phyloP scores from a whole-genome alignment of 306 rosid genomes.

The Vachellia pachyceras region DNA sequence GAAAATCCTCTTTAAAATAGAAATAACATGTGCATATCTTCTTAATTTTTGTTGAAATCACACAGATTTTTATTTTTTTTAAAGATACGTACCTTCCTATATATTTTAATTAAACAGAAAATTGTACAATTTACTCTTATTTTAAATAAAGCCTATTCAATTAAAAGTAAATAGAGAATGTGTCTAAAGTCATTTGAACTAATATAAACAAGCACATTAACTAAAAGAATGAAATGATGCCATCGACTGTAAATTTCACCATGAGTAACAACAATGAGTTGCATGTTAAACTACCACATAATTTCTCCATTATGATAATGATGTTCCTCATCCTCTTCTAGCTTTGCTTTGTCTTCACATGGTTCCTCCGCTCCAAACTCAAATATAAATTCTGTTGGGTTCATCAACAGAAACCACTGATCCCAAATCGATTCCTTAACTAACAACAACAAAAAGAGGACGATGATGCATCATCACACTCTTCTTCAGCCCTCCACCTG shows the following conservation, averaged over 20 bases:
- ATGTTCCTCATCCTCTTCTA: background rate
- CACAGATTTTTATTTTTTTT: no score
- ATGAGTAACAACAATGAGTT: background rate
- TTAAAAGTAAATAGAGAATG: background rate
- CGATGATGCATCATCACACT: conserved; percentile 44
- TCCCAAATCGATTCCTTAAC: background rate
- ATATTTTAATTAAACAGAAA: no score
- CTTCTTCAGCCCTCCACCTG: conserved; percentile 40
- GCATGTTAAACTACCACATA: background rate
- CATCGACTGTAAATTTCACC: no score
- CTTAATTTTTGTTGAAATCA: no score
- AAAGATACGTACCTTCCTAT: no score
- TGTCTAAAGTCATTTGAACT: background rate
- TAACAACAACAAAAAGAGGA: background rate
- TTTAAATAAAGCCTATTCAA: background rate
- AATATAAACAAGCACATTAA: no score
- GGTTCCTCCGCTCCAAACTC: background rate
- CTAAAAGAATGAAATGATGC: no score
- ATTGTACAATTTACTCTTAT: background rate
- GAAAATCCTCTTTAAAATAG: no score
- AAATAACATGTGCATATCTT: no score
- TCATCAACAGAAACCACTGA: background rate
- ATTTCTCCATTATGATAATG: background rate
- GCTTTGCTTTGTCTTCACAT: conserved; percentile 2
- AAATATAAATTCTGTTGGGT: background rate